Evolutionary conservation across 441 rosid species (phyloP).

Genomic region (Metrosideros polymorpha): DNA sequence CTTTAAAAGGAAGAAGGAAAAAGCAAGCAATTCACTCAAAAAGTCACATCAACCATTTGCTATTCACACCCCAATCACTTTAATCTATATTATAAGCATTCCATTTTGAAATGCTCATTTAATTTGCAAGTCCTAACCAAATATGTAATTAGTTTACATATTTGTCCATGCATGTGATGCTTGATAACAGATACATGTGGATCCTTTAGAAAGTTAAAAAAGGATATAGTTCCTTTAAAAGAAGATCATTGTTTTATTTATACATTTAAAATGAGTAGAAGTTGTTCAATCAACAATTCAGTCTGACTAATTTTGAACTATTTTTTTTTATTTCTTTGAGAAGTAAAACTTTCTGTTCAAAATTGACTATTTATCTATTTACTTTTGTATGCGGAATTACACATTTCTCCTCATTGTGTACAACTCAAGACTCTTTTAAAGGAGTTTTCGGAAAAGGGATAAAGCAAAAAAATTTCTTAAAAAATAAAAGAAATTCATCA

Average conservation of each 20-base stretch:
- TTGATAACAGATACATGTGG: background rate
- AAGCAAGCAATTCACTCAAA: background rate
- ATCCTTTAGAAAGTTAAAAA: background rate
- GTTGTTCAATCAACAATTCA: background rate
- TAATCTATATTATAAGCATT: background rate
- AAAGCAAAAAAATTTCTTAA: background rate
- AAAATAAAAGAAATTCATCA: background rate
- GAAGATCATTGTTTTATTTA: background rate
- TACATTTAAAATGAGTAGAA: background rate
- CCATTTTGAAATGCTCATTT: background rate
- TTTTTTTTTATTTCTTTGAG: background rate
- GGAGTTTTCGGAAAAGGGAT: background rate
- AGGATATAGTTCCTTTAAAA: background rate
- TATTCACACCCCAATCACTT: too few relatives aligned
- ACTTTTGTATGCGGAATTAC: background rate
- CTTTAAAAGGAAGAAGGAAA: too few relatives aligned
- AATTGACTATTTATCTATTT: background rate
- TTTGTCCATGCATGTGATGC: background rate
- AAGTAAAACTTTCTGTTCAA: background rate
- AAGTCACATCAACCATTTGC: too few relatives aligned
- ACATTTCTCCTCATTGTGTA: background rate
- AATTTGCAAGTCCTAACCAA: background rate
- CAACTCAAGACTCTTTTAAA: background rate
- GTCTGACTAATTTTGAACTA: background rate
- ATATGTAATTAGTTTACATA: background rate